Base-by-base conservation (phyloP, 78 protist genomes). In the Cyanophora paradoxa region DNA sequence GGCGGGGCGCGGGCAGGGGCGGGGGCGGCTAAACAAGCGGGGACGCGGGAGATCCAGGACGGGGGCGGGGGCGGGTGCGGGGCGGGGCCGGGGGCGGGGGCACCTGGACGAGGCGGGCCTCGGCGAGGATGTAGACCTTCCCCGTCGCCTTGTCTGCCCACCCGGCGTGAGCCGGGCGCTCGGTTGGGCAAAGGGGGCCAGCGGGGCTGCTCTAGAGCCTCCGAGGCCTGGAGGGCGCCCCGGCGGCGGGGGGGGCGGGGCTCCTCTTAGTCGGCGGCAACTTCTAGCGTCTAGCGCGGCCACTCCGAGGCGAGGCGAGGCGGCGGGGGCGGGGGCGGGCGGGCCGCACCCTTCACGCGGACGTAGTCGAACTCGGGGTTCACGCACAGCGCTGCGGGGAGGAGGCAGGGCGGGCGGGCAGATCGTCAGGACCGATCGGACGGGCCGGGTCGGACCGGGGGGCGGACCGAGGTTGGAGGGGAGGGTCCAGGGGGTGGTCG, bases 401-500 rank as follows among this genome's bases (percentile, higher is more conserved):
- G n/a, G n/a, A n/a, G n/a, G n/a, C n/a, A n/a, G n/a, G n/a, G n/a
- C n/a, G n/a, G n/a, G n/a, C n/a, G n/a, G n/a, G n/a, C n/a, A n/a
- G n/a, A n/a, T n/a, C n/a, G n/a, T n/a, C n/a, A n/a, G n/a, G n/a
- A n/a, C n/a, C n/a, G n/a, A n/a, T n/a, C n/a, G n/a, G n/a, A n/a
- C n/a, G n/a, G n/a, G n/a, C n/a, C n/a, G n/a, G n/a, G n/a, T n/a
- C n/a, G n/a, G n/a, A n/a, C n/a, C n/a, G n/a, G n/a, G n/a, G n/a
- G n/a, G n/a, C n/a, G n/a, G 84, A 16, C 90, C 98, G 24, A 97
- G 77, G 88, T 97, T 97, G 62, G 90, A 77, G 22, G 99, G 99
- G 19, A 97, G 86, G 2, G 99, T 96, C 99, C 99, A 98, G 30
- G 99, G 99, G 2, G 99, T 98, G 28, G 99, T 98, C 13, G 99